Base-by-base conservation (phyloP, 2,329 filamentous ascomycete species). In the Calonectria pteridis region DNA sequence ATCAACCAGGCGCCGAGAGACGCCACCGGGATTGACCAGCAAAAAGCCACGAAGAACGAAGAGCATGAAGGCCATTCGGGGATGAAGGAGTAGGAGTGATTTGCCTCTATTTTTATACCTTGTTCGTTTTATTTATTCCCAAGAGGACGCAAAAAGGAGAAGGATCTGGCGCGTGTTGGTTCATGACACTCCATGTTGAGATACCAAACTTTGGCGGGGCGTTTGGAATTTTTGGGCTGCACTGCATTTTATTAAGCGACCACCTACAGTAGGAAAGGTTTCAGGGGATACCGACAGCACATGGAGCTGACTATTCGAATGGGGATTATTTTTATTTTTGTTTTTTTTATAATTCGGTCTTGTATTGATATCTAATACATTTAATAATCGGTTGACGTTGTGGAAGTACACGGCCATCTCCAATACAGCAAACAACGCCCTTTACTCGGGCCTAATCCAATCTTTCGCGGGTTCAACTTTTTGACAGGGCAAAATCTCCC, bases 351-450 rank as follows among this genome's bases (percentile, higher is more conserved):
- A n/a, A n/a, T 53, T 72, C 50, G 55, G 55, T 53, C 63, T 64
- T 72, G 70, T 72, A 72, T 72, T 68, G 64, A 72, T 72, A 68
- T 46, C 40, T 72, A 68, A 72, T 72, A 55, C 64, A 68, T 28
- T 28, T 72, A 68, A 72, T 72, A 68, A 72, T 72, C 46, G 33
- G 43, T 64, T 53, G 46, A 66, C 40, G 13, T 35, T 53, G 33
- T 28, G 58, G 23, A 69, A 35, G 16, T 14, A 29, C 40, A 33
- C 10, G 40, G 16, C 40, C 31, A 26, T 46, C 37, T 46, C 59
- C 26, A 63, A 63, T 63, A 29, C 58, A 63, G 37, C 55, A n/a
- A n/a, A n/a, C n/a, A n/a, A 33, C 23, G n/a, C 13, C 55, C 13
- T 37, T 5, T 37, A 37, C 16, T 33, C 29, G 11, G 11, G 16